phyloP scores from a whole-genome alignment of 2,329 filamentous ascomycete genomes.

The Phaeosphaeriaceae sp. region DNA sequence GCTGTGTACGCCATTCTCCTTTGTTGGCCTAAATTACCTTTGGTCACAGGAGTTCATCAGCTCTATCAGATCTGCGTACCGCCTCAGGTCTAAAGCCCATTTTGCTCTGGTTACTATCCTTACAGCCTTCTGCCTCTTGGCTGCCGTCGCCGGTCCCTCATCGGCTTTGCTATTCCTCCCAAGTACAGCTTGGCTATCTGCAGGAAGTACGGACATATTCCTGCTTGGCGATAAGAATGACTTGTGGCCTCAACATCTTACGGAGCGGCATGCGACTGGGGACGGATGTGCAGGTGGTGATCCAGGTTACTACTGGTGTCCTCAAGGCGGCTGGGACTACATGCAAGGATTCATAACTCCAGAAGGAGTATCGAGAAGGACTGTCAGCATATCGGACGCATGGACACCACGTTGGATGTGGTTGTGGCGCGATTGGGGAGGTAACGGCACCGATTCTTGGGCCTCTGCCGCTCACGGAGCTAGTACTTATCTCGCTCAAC shows the following conservation, averaged over 20 bases:
- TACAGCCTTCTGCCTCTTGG: constrained; percentile 2
- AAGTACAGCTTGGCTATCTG: constrained; percentile 2
- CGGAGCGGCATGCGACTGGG: background rate
- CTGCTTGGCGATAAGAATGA: background rate
- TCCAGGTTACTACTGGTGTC: constrained; percentile 2
- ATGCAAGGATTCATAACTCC: constrained; percentile 5
- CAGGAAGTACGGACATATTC: constrained; percentile 4
- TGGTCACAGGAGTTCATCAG: constrained; percentile 8
- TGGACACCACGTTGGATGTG: constrained; percentile 7
- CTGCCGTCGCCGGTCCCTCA: constrained; percentile 4
- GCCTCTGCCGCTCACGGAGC: constrained; percentile 4
- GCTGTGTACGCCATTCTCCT: constrained; percentile 6
- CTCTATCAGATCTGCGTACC: background rate
- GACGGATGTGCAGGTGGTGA: background rate
- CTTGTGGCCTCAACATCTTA: constrained; percentile 6
- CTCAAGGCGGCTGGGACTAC: constrained; percentile 5
- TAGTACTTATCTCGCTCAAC: constrained; percentile 1
- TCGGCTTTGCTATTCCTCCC: constrained; percentile 12
- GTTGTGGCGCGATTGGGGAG: background rate
- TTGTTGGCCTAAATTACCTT: constrained; percentile 5
- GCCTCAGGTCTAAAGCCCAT: background rate
- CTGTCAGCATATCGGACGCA: constrained; percentile 1
- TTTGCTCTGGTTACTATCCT: background rate
- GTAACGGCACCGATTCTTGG: constrained; percentile 2
- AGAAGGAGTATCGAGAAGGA: background rate